A percentile compares a stretch with the other conserved stretches of the same genome.
Evolutionary conservation across 2,329 filamentous ascomycete species (phyloP).

Genomic region (Cladorrhinum sp.): DNA sequence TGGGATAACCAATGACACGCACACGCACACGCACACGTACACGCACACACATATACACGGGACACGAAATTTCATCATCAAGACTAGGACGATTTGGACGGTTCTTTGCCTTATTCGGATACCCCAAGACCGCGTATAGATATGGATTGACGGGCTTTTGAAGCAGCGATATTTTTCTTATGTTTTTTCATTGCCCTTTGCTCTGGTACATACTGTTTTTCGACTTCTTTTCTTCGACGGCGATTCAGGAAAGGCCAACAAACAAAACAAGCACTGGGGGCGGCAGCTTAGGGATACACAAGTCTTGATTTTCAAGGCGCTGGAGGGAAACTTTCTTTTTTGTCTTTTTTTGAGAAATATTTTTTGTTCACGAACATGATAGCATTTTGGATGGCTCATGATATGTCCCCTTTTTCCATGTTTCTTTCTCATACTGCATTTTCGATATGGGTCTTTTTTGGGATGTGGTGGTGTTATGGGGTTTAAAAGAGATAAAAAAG

Average conservation of each 20-base stretch:
- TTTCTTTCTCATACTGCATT: background rate
- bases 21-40: background rate
- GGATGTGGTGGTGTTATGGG: conserved; percentile 6
- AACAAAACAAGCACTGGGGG: conserved; percentile 1
- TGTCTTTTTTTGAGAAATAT: background rate
- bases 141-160: conserved; percentile 8
- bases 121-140: conserved; percentile 16
- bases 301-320: conserved; percentile 7
- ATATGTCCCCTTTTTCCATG: background rate
- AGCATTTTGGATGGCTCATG: conserved; percentile 5
- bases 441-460: background rate
- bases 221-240: background rate
- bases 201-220: conserved; percentile 11
- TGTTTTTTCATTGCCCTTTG: conserved; percentile 3
- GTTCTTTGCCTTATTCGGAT: conserved; percentile 22
- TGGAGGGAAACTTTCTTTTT: conserved; percentile 5
- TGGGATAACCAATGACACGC: conserved; percentile 28
- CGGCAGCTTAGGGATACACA: background rate
- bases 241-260: background rate
- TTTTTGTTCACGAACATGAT: conserved; percentile 1
- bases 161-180: conserved; percentile 12
- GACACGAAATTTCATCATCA: conserved; percentile 14
- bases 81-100: conserved; percentile 10
- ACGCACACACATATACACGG: background rate
- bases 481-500: conserved; percentile 11